These are phyloP conservation scores for Blastobotrys indianensis DNA, from an alignment of 1,139 yeast genomes.

Conservation along the genomic window DNA sequence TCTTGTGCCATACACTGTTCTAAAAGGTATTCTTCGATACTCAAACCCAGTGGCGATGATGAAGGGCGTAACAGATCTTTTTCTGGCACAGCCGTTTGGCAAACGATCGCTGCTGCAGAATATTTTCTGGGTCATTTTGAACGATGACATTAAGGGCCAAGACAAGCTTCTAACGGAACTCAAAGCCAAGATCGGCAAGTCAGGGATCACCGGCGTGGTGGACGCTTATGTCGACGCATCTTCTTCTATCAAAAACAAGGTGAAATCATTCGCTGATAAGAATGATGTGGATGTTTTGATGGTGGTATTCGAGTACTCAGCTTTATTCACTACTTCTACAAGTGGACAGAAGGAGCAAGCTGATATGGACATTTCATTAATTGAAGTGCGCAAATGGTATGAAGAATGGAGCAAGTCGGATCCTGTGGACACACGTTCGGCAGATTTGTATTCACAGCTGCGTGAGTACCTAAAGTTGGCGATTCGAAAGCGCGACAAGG, in stretches of 20 bases:
- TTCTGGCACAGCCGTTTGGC: conserved; percentile 74
- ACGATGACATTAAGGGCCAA: conserved; percentile 71
- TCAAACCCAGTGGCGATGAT: conserved; percentile 84
- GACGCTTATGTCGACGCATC: conserved; percentile 26
- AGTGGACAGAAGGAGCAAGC: not conserved
- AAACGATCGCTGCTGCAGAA: conserved; percentile 63
- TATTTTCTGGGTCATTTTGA: conserved; percentile 64
- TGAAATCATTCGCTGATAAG: conserved; percentile 6
- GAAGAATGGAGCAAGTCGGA: conserved; percentile 38
- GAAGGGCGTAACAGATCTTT: conserved; percentile 67
- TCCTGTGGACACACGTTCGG: conserved; percentile 24
- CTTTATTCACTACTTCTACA: not conserved
- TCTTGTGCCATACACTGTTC: conserved; percentile 67
- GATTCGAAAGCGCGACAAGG: conserved; percentile 69
- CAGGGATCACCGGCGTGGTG: conserved; percentile 27
- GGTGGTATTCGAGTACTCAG: not conserved
- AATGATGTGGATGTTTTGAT: conserved; percentile 4
- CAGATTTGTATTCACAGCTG: conserved; percentile 41
- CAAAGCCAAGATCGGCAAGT: conserved; percentile 35
- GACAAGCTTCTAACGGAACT: conserved; percentile 50
- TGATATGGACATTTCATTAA: conserved; percentile 15
- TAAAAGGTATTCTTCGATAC: conserved; percentile 67
- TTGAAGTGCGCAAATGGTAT: conserved; percentile 29
- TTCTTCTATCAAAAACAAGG: not conserved
- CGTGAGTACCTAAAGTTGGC: conserved; percentile 60